Evolutionary conservation across 129 eudicot species (phyloP).

Genomic region (Centella asiatica): DNA sequence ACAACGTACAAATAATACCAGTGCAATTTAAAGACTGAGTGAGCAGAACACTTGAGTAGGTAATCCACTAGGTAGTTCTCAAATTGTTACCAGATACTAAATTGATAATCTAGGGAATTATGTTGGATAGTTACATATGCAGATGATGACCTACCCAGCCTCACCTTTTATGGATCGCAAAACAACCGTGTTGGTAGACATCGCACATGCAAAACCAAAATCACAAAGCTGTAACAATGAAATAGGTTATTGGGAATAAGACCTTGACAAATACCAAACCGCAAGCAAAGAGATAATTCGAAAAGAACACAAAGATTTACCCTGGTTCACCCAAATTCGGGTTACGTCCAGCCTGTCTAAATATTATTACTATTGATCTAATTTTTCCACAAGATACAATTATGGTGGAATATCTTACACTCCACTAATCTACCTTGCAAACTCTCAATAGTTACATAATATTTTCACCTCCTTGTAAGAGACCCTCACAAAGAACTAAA

Average conservation of each 20-base stretch:
- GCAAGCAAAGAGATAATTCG: too few relatives aligned
- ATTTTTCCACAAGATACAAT: too few relatives aligned
- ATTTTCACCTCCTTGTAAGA: too few relatives aligned
- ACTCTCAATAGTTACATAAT: too few relatives aligned
- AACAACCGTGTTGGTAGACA: conserved; percentile 97
- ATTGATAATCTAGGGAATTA: not conserved
- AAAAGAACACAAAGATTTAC: too few relatives aligned
- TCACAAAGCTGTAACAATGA: conserved; percentile 72
- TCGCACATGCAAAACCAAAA: conserved; percentile 99
- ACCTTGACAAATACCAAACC: too few relatives aligned
- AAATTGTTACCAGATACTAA: not conserved
- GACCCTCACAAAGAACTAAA: too few relatives aligned
- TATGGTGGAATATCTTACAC: too few relatives aligned
- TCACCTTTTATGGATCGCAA: conserved; percentile 93
- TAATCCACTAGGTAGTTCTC: not conserved
- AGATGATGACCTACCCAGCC: conserved; percentile 1
- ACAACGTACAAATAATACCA: not conserved
- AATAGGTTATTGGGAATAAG: conserved; percentile 1
- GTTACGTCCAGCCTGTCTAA: too few relatives aligned
- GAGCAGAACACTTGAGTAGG: not conserved
- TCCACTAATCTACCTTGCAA: too few relatives aligned
- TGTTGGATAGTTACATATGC: not conserved
- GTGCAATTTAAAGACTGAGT: not conserved
- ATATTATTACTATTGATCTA: too few relatives aligned
- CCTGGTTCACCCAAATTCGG: too few relatives aligned